Base-by-base conservation (phyloP, 2,329 filamentous ascomycete species). In the Ophiocordyceps camponoti-rufipedis region DNA sequence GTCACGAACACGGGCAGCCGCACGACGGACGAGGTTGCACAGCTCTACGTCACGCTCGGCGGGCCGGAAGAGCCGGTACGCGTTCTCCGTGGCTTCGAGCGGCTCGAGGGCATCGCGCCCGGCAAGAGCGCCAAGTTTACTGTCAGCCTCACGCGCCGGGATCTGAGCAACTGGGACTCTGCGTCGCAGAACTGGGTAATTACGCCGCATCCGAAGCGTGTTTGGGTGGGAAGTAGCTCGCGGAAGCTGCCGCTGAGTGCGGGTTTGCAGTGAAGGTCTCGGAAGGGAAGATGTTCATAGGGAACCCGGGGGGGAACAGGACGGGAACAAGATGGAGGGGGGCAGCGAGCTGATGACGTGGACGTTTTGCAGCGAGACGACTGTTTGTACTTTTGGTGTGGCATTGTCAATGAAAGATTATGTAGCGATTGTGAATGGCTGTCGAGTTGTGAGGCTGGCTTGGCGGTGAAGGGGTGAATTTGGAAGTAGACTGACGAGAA, bases 101-200 rank as follows among this genome's bases (percentile, higher is more conserved):
- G 85, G 42, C 62, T 94, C 48, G 59, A 64, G 49, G 71, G 69
- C 44, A 78, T 95, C 50, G 68, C 73, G 4, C 72, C 85, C 0
- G 85, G 85, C n/a, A 60, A 76, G 60, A 76, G 71, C 44, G 69
- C 66, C 4, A 74, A 70, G 2, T 93, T 91, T 67, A 69, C 61
- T 1, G 78, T 75, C 0, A 72, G 78, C 14, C 62, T 95, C 46
- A 87, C 79, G 6, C 74, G 88, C 38, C 78, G 86, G 47, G 89
- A 95, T 56, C 53, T 95, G 46, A 86, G 81, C 58, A 91, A 87
- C 66, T 95, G 89, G 88, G 85, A 94, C 53, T 67, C 74, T 1
- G 69, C 57, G 1, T 59, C 65, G n/a, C 88, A 95, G 69, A 80
- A 95, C 67, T 96, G 89, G 88, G 74, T 86, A 42, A 54, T 77